Conservation (phyloP, 139 green algal genomes). For the Zygnema cylindricum region DNA sequence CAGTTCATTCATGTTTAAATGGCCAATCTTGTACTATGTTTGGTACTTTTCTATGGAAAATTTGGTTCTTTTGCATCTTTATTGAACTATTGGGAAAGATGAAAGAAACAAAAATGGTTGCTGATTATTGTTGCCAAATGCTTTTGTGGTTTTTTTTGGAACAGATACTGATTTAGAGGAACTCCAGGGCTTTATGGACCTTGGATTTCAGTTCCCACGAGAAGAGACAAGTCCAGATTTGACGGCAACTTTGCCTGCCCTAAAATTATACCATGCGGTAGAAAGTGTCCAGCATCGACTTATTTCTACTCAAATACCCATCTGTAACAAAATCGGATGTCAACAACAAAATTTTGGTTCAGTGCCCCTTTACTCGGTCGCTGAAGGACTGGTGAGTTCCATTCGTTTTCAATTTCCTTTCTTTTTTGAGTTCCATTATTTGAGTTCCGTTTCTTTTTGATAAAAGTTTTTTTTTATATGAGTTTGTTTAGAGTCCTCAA, state of each 20-base stretch:
- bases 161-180: constrained; percentile 5
- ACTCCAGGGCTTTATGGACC: not conserved
- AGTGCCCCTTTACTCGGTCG: not conserved
- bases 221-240: not conserved
- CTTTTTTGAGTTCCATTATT: no score
- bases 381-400: not conserved
- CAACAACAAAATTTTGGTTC: not conserved
- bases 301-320: not conserved
- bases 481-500: not conserved
- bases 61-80: no score
- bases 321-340: not conserved
- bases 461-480: constrained; percentile 18
- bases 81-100: no score
- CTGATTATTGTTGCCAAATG: no score
- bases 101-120: no score
- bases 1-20: no score
- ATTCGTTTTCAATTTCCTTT: not conserved
- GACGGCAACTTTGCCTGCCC: not conserved
- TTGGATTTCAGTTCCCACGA: not conserved
- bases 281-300: constrained; percentile 7
- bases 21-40: no score
- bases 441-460: not conserved
- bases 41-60: no score
- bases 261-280: constrained; percentile 11
- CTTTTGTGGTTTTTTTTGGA: constrained; percentile 6